Evolutionary conservation across 176 grass and related monocot species (phyloP).

Genomic region (Bromus sterilis): DNA sequence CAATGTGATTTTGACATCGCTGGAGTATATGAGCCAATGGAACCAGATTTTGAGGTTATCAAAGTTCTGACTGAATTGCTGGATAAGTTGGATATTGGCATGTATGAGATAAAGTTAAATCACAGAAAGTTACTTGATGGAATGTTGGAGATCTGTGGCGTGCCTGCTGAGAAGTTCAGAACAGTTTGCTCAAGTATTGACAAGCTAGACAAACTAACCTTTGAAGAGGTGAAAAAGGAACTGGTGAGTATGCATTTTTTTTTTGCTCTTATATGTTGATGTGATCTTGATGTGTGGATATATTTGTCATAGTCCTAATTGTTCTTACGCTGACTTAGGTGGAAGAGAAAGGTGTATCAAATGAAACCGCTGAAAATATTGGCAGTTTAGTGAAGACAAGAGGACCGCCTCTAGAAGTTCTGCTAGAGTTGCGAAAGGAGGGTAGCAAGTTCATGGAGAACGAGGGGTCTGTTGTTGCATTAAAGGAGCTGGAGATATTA

Average conservation of each 20-base stretch:
- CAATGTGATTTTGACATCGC: conserved; percentile 98
- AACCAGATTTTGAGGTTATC: conserved; percentile 89
- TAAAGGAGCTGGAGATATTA: conserved; percentile 84
- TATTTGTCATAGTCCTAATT: neutral
- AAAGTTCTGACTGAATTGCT: conserved; percentile 87
- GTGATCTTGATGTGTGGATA: neutral
- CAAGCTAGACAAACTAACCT: conserved; percentile 90
- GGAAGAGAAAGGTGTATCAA: conserved; percentile 84
- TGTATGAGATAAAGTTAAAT: conserved; percentile 91
- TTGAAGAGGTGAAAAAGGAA: conserved; percentile 89
- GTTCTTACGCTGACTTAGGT: conserved; percentile 41
- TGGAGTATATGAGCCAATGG: conserved; percentile 77
- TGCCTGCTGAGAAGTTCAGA: conserved; percentile 90
- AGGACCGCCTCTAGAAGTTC: conserved; percentile 64
- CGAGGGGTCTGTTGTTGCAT: conserved; percentile 54
- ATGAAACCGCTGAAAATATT: conserved; percentile 84
- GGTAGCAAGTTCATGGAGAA: conserved; percentile 76
- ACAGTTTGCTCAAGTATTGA: conserved; percentile 99
- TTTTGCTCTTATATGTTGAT: neutral
- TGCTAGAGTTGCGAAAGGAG: conserved; percentile 65
- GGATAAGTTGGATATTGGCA: conserved; percentile 82
- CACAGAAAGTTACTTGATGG: conserved; percentile 92
- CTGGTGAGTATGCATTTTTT: conserved; percentile 46
- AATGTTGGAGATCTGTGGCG: conserved; percentile 95
- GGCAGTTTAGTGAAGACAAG: conserved; percentile 75